phyloP scores from a whole-genome alignment of 441 rosid species.

The Adansonia gregorii region DNA sequence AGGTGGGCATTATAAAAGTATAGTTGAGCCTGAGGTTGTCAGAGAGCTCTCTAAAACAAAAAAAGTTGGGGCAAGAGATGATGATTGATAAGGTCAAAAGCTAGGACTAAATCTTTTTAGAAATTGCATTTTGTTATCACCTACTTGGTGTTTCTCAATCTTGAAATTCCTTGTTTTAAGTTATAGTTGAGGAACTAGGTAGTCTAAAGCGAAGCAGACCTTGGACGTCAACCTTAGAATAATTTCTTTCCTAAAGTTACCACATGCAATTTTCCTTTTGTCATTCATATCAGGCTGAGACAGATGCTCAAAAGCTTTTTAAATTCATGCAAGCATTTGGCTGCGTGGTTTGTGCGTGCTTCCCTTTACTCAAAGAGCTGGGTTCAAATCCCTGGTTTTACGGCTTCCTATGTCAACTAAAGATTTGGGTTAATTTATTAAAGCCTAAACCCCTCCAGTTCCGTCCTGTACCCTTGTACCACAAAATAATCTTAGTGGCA shows the following conservation, averaged over 20 bases:
- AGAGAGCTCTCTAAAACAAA: background rate
- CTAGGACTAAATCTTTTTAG: background rate
- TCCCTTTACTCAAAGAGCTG: constrained; percentile 2
- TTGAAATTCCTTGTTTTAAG: constrained; percentile 1
- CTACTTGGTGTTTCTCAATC: background rate
- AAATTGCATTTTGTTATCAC: background rate
- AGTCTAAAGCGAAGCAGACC: constrained; percentile 3
- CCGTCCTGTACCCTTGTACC: background rate
- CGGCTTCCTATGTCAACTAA: background rate
- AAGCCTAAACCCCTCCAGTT: background rate
- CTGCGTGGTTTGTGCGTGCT: background rate
- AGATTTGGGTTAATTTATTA: background rate
- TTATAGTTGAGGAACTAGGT: background rate
- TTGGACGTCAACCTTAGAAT: constrained; percentile 13
- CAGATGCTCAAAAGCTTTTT: constrained; percentile 5
- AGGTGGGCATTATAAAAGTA: background rate
- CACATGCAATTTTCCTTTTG: background rate
- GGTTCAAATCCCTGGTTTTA: background rate
- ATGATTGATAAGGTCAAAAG: background rate
- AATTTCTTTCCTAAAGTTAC: constrained; percentile 5
- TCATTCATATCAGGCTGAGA: background rate
- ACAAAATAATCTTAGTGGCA: constrained; percentile 13
- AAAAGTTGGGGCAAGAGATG: background rate
- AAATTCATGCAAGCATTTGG: background rate
- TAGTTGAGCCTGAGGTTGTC: background rate